Evolutionary conservation across 495 filamentous ascomycete genomes (phyloP), one percentile per base, ranked within the genome.

Genomic region (Endocarpon pusillum): DNA sequence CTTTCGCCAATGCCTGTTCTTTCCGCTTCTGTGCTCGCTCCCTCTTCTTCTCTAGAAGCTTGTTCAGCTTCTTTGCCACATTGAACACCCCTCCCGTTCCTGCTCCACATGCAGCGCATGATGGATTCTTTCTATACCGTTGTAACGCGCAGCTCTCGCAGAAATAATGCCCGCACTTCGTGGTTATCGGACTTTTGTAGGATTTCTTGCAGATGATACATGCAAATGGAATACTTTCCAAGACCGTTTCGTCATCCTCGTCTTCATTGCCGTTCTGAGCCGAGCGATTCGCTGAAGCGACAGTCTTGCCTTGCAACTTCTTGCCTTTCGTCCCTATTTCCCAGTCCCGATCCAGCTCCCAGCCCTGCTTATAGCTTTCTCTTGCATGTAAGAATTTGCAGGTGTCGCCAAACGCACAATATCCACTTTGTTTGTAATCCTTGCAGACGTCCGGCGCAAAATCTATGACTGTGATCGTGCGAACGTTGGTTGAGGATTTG

Each of bases 391-490:
- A 51, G 56, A 81, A 96, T 49, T 87, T 91, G 59, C 85, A 92
- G n/a, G 54, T 69, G 38, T 84, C 58, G 3, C 77, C 78, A 37
- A 78, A 87, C 1, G 79, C 82, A 47, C 78, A 86, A 52, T 74
- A 84, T 2, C 85, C 85, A 0, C 82, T 92, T 42, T 81, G 69
- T 42, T 91, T 91, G 52, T 82, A 92, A 52, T 96, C 89, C 53
- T 94, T 96, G 52, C 89, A 96, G 10, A 92, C 81, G 46, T 94
- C 87, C 0, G 91, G 87, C 19, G 82, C 77, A 53, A 81, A 94
- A 46, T 96, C 89, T 22, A 73, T 93, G 11, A 84, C 69, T 0
- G 85, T 96, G 34, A 91, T 76, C 2, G 80, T 94, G 19, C 89
- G 74, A 25, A 96, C 75, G 45, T 96, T 94, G 1, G 81, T 83